Base-by-base conservation (phyloP, 179 eudicot genomes). In the Silene vulgaris region DNA sequence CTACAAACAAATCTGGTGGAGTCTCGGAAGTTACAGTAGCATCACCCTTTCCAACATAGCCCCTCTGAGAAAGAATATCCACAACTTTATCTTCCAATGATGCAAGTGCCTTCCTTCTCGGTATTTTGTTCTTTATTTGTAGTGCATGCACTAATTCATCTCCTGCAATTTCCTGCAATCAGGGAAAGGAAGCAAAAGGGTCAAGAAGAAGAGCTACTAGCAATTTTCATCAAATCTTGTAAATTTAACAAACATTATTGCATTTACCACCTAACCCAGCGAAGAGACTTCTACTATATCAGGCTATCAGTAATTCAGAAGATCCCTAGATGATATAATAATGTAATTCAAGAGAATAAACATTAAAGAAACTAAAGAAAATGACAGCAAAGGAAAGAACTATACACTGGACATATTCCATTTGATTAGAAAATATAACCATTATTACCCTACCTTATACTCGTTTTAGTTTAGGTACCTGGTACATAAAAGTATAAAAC, bases 101-200 rank as follows among this genome's bases (percentile, higher is more conserved):
- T 65, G 89, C 84, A 69, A 96, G 85, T 43, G 99, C 96, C 82
- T 96, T 96, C 84, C 96, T 91, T 88, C 99, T 90, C 12, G 98
- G 99, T 77, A 90, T 75, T 86, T 96, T 96, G 29, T 82, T 87
- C 81, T 88, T 88, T 69, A 96, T 90, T 82, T 96, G 99, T 70
- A 96, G 86, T 12, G 77, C 92, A 76, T 84, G 82, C 21, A 87
- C 83, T 83, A 96, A 78, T 80, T 89, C 98, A 79, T 86, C 89
- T 73, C 99, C 97, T 75, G 89, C 91, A 85, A 96, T 93, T 86
- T 91, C 99, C 99, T 96, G 82, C 60, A 76, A 73, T 19, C 6
- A 61, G 61, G 48, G 16, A 37, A 50, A 68, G 48, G 16, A 35
- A 74, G 57, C 17, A 1, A 69, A 65, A 45, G 48, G 26, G 71